Evolutionary conservation across 2,329 filamentous ascomycete species (phyloP), one percentile per base, ranked within the genome.

Genomic region (Neoscytalidium dimidiatum): DNA sequence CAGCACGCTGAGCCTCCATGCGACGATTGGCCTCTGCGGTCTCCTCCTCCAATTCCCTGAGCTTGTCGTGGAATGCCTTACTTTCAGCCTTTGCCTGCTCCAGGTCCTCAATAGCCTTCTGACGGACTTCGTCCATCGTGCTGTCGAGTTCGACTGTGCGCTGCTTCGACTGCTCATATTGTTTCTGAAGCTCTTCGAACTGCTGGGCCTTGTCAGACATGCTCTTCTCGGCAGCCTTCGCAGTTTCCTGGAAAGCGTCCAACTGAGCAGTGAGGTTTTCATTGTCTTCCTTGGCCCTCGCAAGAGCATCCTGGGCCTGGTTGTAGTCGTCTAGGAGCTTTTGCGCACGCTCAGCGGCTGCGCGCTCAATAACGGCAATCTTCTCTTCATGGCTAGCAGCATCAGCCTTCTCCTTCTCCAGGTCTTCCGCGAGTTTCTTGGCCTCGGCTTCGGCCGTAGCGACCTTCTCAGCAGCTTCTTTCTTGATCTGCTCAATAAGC

Each of bases 61-160:
- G 62, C 31, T 58, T 64, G 28, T 64, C 62, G 41, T 33, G 38
- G 52, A 64, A 58, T n/a, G 41, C 51, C 41, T 57, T 64, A 29
- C 44, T 57, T 21, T 64, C 62, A 17, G 62, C 38, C 52, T 64
- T 64, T 51, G 44, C 51, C 19, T 38, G 52, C 52, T 64, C 62
- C 41, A 64, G 26, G 29, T 64, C 62, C n/a, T 56, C 41, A 41
- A 49, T 29, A 13, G 51, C 51, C 49, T 58, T 56, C 26, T 57
- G 51, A n/a, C 44, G 29, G 9, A 57, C 52, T 14, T 64, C 62
- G 4, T 64, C 62, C 51, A 64, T 44, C 29, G 38, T 49, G 43
- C 33, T 48, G 29, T 53, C 41, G 19, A 57, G 38, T 11, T 58
- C 62, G 4, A 31, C 62, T 8, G 62, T 49, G 35, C 43, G 44